phyloP scores from a whole-genome alignment of 2,329 filamentous ascomycete species.

The Epichloe aotearoae region DNA sequence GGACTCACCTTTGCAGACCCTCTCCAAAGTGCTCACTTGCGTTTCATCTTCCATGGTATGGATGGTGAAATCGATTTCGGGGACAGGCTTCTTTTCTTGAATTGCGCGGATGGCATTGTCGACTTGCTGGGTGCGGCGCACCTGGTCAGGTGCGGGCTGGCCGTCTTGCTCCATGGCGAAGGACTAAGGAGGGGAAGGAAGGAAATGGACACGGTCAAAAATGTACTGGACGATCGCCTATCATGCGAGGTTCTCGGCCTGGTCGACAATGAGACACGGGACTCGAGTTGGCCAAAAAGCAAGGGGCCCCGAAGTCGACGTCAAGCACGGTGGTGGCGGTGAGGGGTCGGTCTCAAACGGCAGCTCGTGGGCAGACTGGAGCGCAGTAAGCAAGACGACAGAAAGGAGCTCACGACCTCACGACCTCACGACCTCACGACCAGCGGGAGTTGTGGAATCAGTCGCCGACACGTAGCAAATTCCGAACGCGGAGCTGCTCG shows the following conservation, averaged over 20 bases:
- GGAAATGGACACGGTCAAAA: not conserved
- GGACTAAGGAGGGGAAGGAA: not conserved
- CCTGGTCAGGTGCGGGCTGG: constrained; percentile 23
- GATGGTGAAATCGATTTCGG: constrained; percentile 96
- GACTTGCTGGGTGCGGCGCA: constrained; percentile 48
- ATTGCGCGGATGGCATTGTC: constrained; percentile 89
- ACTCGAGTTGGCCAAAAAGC: constrained; percentile 5
- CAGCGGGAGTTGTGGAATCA: constrained; percentile 4
- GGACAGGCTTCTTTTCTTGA: constrained; percentile 84
- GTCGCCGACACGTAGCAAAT: not conserved
- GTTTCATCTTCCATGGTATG: constrained; percentile 97
- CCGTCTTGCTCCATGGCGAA: constrained; percentile 35
- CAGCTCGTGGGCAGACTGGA: not conserved
- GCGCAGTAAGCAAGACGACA: not conserved
- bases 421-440: not conserved
- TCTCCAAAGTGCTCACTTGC: constrained; percentile 88
- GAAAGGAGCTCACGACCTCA: constrained; percentile 6
- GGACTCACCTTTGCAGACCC: constrained; percentile 88
- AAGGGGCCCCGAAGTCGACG: constrained; percentile 10
- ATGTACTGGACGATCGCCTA: not conserved
- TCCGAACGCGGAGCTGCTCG: not conserved
- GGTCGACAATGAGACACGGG: not conserved
- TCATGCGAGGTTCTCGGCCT: not conserved
- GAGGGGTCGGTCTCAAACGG: not conserved
- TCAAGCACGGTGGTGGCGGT: constrained; percentile 12